Percentiles rank a stretch among this genome's conserved stretches.
phyloP scores from a whole-genome alignment of 257 asterid species.

The Nicotiana paniculata region DNA sequence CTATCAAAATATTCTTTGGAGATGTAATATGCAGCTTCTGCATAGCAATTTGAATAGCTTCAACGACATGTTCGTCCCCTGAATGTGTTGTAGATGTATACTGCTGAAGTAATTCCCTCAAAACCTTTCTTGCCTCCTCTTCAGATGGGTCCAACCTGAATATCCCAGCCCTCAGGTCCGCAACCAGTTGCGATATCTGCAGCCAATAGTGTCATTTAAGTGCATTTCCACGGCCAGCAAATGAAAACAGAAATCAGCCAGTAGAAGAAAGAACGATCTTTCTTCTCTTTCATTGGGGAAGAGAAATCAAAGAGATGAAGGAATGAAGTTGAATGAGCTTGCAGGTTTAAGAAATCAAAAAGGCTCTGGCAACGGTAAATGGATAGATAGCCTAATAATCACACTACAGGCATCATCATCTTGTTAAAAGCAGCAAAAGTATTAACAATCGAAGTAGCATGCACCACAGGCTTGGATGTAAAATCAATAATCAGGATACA shows the following conservation, averaged over 20 bases:
- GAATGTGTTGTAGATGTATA: constrained; percentile 43
- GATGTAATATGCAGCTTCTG: constrained; percentile 54
- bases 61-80: constrained; percentile 35
- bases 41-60: constrained; percentile 46
- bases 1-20: constrained; percentile 54
- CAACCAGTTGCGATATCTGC: constrained; percentile 66
- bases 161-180: constrained; percentile 45
- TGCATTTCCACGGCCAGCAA: background rate
- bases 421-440: background rate
- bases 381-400: background rate
- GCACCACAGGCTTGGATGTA: background rate
- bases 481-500: background rate
- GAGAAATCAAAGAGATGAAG: background rate
- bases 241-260: background rate
- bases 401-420: background rate
- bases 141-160: constrained; percentile 74
- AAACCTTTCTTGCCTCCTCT: constrained; percentile 63
- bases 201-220: constrained; percentile 10
- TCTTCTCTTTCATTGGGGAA: background rate
- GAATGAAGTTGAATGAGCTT: background rate
- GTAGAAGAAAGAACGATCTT: background rate
- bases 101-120: constrained; percentile 52
- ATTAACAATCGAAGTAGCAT: background rate
- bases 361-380: background rate
- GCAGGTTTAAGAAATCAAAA: background rate